phyloP scores from a whole-genome alignment of 2,329 filamentous ascomycete genomes.

The Tympanopsis confertula region DNA sequence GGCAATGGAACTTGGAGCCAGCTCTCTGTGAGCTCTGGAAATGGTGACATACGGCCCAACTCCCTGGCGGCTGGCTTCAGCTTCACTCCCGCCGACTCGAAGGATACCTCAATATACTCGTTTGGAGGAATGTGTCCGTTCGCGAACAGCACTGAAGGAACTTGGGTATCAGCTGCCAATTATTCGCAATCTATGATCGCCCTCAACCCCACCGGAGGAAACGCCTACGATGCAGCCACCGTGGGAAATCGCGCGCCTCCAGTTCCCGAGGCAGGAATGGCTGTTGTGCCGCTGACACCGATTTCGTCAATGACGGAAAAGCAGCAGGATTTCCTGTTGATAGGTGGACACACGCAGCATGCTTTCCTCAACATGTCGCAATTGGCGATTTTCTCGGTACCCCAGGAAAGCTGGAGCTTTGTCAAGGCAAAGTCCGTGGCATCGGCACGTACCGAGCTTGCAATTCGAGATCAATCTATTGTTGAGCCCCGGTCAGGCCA shows the following conservation, averaged over 20 bases:
- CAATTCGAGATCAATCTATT: background rate
- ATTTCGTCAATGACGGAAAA: background rate
- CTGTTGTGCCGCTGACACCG: background rate
- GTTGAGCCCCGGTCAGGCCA: background rate
- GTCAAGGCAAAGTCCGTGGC: no score
- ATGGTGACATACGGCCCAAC: background rate
- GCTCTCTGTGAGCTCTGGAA: background rate
- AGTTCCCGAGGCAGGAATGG: background rate
- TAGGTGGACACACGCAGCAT: background rate
- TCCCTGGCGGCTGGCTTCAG: background rate
- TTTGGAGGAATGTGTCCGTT: constrained; percentile 1
- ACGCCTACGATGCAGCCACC: background rate
- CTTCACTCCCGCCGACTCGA: background rate
- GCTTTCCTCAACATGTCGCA: constrained; percentile 1
- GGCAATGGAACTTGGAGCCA: background rate
- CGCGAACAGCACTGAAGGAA: background rate
- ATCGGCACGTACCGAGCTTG: background rate
- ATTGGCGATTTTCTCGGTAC: background rate
- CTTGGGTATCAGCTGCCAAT: background rate
- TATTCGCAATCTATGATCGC: background rate
- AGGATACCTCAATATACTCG: background rate
- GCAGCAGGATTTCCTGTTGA: background rate
- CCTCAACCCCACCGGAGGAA: background rate
- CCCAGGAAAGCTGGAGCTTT: constrained; percentile 1
- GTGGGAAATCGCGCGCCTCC: background rate